Conservation (phyloP, 2,329 filamentous ascomycete species). For the Penicillium sp. region DNA sequence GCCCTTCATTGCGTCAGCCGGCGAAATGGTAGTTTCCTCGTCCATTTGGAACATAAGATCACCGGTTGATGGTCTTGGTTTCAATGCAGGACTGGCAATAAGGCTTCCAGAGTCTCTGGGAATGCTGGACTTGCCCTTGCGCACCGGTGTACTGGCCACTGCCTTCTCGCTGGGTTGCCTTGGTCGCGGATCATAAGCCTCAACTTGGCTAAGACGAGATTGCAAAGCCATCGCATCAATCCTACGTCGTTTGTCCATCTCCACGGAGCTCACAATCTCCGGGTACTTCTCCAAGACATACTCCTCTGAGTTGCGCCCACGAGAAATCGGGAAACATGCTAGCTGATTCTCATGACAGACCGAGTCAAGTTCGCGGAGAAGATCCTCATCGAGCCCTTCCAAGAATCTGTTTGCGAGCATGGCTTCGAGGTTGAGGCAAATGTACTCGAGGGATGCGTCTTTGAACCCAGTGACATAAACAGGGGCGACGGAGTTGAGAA, state of each 20-base stretch:
- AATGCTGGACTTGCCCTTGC: constrained; percentile 37
- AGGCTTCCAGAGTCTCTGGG: constrained; percentile 41
- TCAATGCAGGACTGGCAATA: constrained; percentile 61
- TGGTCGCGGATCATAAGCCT: constrained; percentile 58
- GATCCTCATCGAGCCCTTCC: constrained; percentile 75
- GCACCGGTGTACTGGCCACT: constrained; percentile 44
- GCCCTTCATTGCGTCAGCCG: constrained; percentile 26
- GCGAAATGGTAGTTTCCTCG: constrained; percentile 54
- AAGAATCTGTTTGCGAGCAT: constrained; percentile 86
- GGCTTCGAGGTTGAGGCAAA: constrained; percentile 83
- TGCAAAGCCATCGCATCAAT: constrained; percentile 73
- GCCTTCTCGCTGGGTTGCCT: constrained; percentile 62
- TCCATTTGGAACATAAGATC: constrained; percentile 96
- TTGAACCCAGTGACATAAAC: constrained; percentile 83
- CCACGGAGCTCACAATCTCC: constrained; percentile 37
- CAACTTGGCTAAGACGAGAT: constrained; percentile 58
- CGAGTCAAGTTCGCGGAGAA: constrained; percentile 74
- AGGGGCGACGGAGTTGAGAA: constrained; percentile 80
- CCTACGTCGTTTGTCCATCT: constrained; percentile 53
- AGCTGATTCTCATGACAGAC: constrained; percentile 79
- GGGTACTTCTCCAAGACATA: constrained; percentile 45
- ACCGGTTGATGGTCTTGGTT: constrained; percentile 60
- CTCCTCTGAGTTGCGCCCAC: constrained; percentile 65
- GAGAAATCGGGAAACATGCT: constrained; percentile 68
- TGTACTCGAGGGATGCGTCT: constrained; percentile 79